These are phyloP conservation scores for Lentinus tigrinus DNA, from an alignment of 768 basidiomycete genomes.

Conservation along the genomic window DNA sequence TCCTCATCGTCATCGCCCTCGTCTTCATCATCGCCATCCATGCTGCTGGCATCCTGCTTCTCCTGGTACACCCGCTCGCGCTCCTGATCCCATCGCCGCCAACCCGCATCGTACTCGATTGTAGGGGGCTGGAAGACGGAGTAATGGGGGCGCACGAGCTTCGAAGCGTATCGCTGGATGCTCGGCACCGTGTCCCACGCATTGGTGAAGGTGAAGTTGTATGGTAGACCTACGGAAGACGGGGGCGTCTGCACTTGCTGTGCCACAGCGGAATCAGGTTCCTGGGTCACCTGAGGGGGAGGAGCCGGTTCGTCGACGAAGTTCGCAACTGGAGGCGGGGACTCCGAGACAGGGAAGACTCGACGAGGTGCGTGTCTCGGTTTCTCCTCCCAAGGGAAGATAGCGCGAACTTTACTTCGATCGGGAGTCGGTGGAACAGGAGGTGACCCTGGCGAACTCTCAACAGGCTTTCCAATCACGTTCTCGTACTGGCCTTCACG, in stretches of 20 bases:
- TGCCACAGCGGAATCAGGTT: constrained; percentile 11
- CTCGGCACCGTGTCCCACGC: constrained; percentile 84
- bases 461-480: constrained; percentile 46
- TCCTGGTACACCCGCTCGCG: constrained; percentile 50
- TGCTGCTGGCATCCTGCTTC: constrained; percentile 64
- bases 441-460: constrained; percentile 25
- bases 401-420: constrained; percentile 62
- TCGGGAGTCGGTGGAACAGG: constrained; percentile 60
- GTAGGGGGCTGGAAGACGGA: constrained; percentile 44
- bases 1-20: constrained; percentile 59
- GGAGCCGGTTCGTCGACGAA: constrained; percentile 25
- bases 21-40: constrained; percentile 82
- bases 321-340: constrained; percentile 41
- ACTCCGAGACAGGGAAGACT: constrained; percentile 68
- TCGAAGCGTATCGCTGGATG: constrained; percentile 73
- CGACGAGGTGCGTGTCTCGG: constrained; percentile 66
- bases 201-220: constrained; percentile 65
- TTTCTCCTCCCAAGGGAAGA: constrained; percentile 96
- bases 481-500: constrained; percentile 73
- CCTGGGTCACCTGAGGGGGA: constrained; percentile 23
- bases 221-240: constrained; percentile 47
- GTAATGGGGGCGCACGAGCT: constrained; percentile 51
- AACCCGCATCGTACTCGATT: constrained; percentile 41
- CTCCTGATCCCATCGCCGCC: constrained; percentile 32
- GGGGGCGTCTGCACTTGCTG: constrained; percentile 22